Evolutionary conservation across 352 stramenopile genomes (phyloP).

Genomic region (Globisporangium okanoganense): DNA sequence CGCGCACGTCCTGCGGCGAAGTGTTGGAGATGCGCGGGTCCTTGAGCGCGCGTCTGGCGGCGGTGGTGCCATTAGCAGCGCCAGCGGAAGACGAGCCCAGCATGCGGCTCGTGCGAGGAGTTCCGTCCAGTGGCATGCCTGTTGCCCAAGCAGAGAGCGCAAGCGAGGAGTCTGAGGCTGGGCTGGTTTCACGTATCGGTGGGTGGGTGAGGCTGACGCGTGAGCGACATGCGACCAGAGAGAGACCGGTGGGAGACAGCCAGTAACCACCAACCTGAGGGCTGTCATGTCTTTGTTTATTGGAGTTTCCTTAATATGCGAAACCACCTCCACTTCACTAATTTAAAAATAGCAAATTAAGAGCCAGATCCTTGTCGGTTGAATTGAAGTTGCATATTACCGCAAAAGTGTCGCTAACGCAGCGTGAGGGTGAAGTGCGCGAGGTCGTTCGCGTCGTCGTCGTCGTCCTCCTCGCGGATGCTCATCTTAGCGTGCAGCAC

Average conservation of each 20-base stretch:
- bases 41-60: constrained; percentile 14
- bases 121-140: not conserved
- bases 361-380: too few relatives aligned
- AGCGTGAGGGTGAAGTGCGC: constrained; percentile 77
- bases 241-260: too few relatives aligned
- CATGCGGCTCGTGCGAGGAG: not conserved
- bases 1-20: constrained; percentile 37
- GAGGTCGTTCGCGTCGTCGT: constrained; percentile 48
- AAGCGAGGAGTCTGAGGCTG: too few relatives aligned
- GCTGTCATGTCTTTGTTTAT: not conserved
- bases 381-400: too few relatives aligned
- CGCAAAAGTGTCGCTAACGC: too few relatives aligned
- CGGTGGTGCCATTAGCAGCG: constrained; percentile 8
- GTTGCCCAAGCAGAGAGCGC: too few relatives aligned
- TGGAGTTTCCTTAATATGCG: not conserved
- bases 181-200: too few relatives aligned
- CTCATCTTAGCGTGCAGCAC: constrained; percentile 23
- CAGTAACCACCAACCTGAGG: too few relatives aligned
- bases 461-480: constrained; percentile 22
- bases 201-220: too few relatives aligned
- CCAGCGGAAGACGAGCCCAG: not conserved
- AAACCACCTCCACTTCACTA: too few relatives aligned
- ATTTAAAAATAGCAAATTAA: too few relatives aligned
- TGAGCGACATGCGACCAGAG: too few relatives aligned
- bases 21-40: constrained; percentile 41